Evolutionary conservation across 257 asterid species (phyloP), one percentile per base, ranked within the genome.

Genomic region (Gentiana straminea): DNA sequence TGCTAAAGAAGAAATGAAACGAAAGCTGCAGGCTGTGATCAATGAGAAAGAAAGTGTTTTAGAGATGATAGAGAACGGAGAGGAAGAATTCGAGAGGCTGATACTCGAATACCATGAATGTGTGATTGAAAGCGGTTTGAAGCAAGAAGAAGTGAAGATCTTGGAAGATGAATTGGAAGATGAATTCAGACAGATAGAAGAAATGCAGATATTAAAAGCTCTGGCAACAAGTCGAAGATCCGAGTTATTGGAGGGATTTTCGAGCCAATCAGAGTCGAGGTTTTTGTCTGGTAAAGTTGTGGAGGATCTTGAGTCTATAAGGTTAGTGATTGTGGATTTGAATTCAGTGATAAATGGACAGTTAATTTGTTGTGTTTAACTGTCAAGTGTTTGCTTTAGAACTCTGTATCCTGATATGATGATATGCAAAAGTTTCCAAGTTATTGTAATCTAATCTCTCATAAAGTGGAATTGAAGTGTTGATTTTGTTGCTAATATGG

Each of bases 101-200:
- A 68, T 88, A 36, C 45, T 75, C 3, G 95, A 88, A 60, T 84
- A 81, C 66, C 72, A 80, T 0, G 81, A 80, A 59, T 64, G 77
- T 49, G 49, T 75, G 69, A 83, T 88, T 54, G 93, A 80, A 66
- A 77, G 77, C 10, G 80, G 61, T 5, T 6, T 80, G 62, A 88
- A 81, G 70, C 84, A 80, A 48, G 94, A 85, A 58, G 97, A 85
- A 68, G 54, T 55, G 67, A 75, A 71, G 67, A 59, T 81, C 8
- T 32, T 77, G 80, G 75, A 77, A 1, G 84, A 87, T 53, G 95
- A 87, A 62, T 1, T 91, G 66, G 48, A 50, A 0, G 44, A 35
- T 1, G 84, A 81, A 46, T 12, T 63, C 38, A 62, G 35, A 5
- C 67, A 70, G 47, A 47, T 79, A 4, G 84, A 71, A 57, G 81